These are phyloP conservation scores for Monosporascus sp. DNA, from an alignment of 2,329 filamentous ascomycete genomes.

Conservation along the genomic window DNA sequence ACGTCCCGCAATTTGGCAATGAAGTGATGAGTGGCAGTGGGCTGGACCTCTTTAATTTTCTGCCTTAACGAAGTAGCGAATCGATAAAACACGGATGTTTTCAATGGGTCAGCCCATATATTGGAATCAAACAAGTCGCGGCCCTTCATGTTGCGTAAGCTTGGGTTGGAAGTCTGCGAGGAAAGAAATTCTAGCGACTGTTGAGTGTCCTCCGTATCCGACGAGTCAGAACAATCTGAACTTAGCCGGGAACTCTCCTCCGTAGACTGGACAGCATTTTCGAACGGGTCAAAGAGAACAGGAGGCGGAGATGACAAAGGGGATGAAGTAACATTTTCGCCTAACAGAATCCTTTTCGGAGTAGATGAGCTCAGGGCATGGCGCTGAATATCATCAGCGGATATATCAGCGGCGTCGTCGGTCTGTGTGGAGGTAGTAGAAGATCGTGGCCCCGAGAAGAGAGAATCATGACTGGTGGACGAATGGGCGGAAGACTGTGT, in stretches of 20 bases:
- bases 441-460: slow-evolving; percentile 17
- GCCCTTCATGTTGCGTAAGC: slow-evolving; percentile 60
- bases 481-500: slow-evolving; percentile 20
- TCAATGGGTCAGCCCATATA: slow-evolving; percentile 63
- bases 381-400: neutral
- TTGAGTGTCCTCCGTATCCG: slow-evolving; percentile 41
- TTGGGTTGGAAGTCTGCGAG: slow-evolving; percentile 33
- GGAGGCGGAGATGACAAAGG: slow-evolving; percentile 54
- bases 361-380: slow-evolving; percentile 17
- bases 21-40: slow-evolving; percentile 63
- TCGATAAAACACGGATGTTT: slow-evolving; percentile 67
- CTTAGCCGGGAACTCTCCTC: slow-evolving; percentile 35
- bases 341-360: slow-evolving; percentile 14
- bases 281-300: slow-evolving; percentile 46
- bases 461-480: slow-evolving; percentile 18
- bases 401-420: slow-evolving; percentile 14
- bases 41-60: slow-evolving; percentile 57
- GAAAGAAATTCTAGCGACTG: slow-evolving; percentile 34
- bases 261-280: slow-evolving; percentile 28
- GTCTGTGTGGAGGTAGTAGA: slow-evolving; percentile 22
- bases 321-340: slow-evolving; percentile 39
- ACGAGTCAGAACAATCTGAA: slow-evolving; percentile 26
- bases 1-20: slow-evolving; percentile 62
- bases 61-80: slow-evolving; percentile 65
- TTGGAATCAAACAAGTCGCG: slow-evolving; percentile 67